These are phyloP conservation scores for Cadophora sp. DNA, from an alignment of 2,329 filamentous ascomycete genomes.

Conservation along the genomic window DNA sequence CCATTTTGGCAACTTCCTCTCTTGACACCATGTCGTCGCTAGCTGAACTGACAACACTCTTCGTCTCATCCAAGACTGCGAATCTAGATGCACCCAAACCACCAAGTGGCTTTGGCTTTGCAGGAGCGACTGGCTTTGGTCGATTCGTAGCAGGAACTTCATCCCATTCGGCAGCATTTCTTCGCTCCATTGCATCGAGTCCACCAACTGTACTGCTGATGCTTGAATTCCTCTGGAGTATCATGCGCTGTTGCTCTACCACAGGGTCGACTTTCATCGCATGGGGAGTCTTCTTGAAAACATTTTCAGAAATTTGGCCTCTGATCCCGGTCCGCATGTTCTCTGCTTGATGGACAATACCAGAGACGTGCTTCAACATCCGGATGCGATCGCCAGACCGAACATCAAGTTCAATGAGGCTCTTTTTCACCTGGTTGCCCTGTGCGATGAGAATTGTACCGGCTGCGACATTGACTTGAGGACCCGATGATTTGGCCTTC, in stretches of 20 bases:
- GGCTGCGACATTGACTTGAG: slow-evolving; percentile 19
- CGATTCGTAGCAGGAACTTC: slow-evolving; percentile 26
- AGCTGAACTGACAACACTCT: slow-evolving; percentile 18
- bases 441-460: slow-evolving; percentile 30
- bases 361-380: slow-evolving; percentile 34
- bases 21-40: slow-evolving; percentile 22
- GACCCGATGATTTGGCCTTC: slow-evolving; percentile 7
- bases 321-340: slow-evolving; percentile 27
- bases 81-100: slow-evolving; percentile 31
- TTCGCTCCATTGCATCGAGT: slow-evolving; percentile 30
- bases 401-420: slow-evolving; percentile 26
- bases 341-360: slow-evolving; percentile 29
- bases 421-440: neutral
- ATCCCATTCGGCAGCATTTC: slow-evolving; percentile 39
- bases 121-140: slow-evolving; percentile 14
- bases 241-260: slow-evolving; percentile 22
- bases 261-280: neutral
- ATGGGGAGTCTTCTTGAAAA: slow-evolving; percentile 26
- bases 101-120: slow-evolving; percentile 12
- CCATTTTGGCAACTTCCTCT: slow-evolving; percentile 29
- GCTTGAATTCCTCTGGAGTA: slow-evolving; percentile 12
- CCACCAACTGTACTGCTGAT: slow-evolving; percentile 18
- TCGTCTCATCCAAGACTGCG: slow-evolving; percentile 29
- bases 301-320: slow-evolving; percentile 33
- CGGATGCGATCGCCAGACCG: slow-evolving; percentile 33